Base-by-base conservation (phyloP, 2,329 filamentous ascomycete genomes). In the Aspergillus japonicus region DNA sequence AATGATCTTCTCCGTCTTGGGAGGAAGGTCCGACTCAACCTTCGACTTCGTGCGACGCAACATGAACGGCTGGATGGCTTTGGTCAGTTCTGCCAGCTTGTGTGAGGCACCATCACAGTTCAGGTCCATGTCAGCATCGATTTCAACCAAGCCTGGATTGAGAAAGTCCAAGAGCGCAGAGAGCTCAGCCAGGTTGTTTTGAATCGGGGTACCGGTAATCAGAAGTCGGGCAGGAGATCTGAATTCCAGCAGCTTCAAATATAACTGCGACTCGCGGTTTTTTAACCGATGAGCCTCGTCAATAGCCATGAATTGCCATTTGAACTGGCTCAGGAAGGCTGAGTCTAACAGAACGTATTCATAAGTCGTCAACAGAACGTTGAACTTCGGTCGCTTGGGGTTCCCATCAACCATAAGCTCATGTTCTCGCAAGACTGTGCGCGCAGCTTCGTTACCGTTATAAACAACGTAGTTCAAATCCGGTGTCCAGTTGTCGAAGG, bases 1-100 rank as follows among this genome's bases (percentile, higher is more conserved):
- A 73, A 99, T 96, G 66, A 99, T 99, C 81, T 98, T 99, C 75
- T 99, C 95, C 0, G 92, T 96, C 81, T 99, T 99, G 0, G 94
- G 92, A 12, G 95, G 95, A 26, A 99, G 81, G 67, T 99, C 95
- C 23, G 93, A 96, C 75, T 98, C 95, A 7, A 99, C 96, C 58
- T 95, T 97, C 72, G 96, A 91, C 77, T 99, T 99, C 19, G 95
- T 98, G 54, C 95, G 89, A 44, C 95, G 91, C 55, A 99, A 83
- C 81, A 99, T 98, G 73, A 91, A 98, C 2, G 95, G 95, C 21
- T 94, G 89, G 67, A 99, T 96, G 24, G 91, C 87, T 55, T 87
- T 86, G 60, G 95, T 96, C 47, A 99, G 84, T 59, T 92, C 88
- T 58, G 90, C 87, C 44, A 99, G 86, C 77, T 98, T 96, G 67